Percentiles rank a stretch among this genome's conserved stretches.
These are phyloP conservation scores for Pythium monospermum DNA, from an alignment of 352 stramenopile genomes.

Conservation along the genomic window DNA sequence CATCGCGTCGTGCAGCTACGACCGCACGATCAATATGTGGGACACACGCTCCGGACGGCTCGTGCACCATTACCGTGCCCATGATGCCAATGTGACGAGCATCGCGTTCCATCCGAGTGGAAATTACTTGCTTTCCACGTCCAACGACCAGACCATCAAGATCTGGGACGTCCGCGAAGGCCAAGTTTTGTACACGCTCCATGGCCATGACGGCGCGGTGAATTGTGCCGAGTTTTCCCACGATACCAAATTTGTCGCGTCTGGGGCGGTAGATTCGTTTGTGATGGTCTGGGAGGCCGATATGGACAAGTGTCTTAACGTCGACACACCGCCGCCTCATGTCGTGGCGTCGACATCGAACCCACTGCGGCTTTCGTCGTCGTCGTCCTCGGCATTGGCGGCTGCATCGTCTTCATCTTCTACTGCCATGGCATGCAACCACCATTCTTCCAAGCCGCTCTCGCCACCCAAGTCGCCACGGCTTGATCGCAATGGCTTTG, in stretches of 20 bases:
- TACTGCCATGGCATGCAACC: too few species aligned
- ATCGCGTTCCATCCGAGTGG: slow-evolving; percentile 89
- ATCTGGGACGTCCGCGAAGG: slow-evolving; percentile 92
- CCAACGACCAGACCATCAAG: slow-evolving; percentile 85
- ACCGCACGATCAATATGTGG: slow-evolving; percentile 80
- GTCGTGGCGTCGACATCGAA: slow-evolving; percentile 10
- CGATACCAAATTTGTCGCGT: slow-evolving; percentile 62
- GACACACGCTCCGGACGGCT: slow-evolving; percentile 76
- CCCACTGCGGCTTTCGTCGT: not conserved
- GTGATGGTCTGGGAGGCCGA: slow-evolving; percentile 87
- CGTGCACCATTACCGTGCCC: slow-evolving; percentile 91
- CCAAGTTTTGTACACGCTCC: slow-evolving; percentile 90
- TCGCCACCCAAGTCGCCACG: slow-evolving; percentile 4
- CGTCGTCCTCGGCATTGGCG: too few species aligned
- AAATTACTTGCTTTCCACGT: slow-evolving; percentile 89
- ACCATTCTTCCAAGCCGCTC: not conserved
- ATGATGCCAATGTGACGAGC: slow-evolving; percentile 71
- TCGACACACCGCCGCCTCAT: slow-evolving; percentile 28
- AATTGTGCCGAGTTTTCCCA: slow-evolving; percentile 66
- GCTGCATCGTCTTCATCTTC: too few species aligned
- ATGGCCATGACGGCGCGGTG: slow-evolving; percentile 77
- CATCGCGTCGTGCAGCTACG: slow-evolving; percentile 61
- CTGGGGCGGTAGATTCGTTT: slow-evolving; percentile 65
- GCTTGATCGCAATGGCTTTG: slow-evolving; percentile 2
- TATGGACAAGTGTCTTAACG: slow-evolving; percentile 67